Evolutionary conservation across 352 stramenopile genomes (phyloP), one percentile per base, ranked within the genome.

Genomic region (Pythium dissimile): DNA sequence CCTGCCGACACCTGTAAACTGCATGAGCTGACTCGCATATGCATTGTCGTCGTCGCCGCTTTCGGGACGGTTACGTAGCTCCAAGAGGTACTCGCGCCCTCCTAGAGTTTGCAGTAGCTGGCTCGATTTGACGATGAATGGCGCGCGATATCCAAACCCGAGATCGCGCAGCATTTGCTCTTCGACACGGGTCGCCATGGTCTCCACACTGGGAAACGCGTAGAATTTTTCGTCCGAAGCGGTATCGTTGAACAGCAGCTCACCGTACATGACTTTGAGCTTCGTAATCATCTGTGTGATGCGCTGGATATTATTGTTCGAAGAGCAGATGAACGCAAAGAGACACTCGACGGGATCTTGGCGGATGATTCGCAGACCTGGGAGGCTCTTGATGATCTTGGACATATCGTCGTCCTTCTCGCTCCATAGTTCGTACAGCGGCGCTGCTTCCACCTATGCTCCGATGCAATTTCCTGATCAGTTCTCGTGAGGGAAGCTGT

Each of bases 241-340:
- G 72, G 53, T 18, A 54, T 64, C 31, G 80, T 51, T 13, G 24
- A 63, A 58, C 84, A 67, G 30, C 59, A 72, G 53, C 54, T 67
- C 15, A 15, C 94, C 93, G 73, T 93, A 98, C 12, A 66, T 71
- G 39, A 68, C 46, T 54, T 93, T 73, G 59, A 98, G 82, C 16
- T 77, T 74, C 27, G 76, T 67, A 15, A 98, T 63, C 78, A 98
- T 97, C 32, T 91, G 79, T 10, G 77, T 86, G 62, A 98, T 98
- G 21, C 95, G 65, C 20, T 81, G 68, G 64, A 98, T 98, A 67
- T 98, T 98, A 73, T 98, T 98, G 75, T 98, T 98, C 49, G 78
- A 95, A 11, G 82, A 97, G 63, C 90, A 98, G 48, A 98, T 96
- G 66, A 98, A 98, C 32, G 84, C 96, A 60, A 98, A 84, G 9